Conservation (phyloP, 176 grass and related monocot genomes). For the Sorghum bicolor region Sorghum_bicolor_NCBIv3 NC_012872.2:71514501-71515000, state of each 20-base stretch:
- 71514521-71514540: too few relatives aligned
- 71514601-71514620: too few relatives aligned
- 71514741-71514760: neutral
- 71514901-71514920: neutral
- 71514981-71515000: constrained; percentile 3
- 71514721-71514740: neutral
- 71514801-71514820: neutral
- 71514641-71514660: too few relatives aligned
- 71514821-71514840: neutral
- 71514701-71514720: neutral
- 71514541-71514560: too few relatives aligned
- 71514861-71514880: neutral
- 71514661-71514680: neutral
- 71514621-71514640: neutral
- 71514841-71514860: neutral
- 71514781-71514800: neutral
- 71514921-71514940: neutral
- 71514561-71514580: too few relatives aligned
- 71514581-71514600: too few relatives aligned
- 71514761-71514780: neutral
- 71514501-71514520: too few relatives aligned
- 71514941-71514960: constrained; percentile 31
- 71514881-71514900: neutral
- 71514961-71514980: neutral
- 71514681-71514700: neutral